Conservation (phyloP, 1,284 basidiomycete genomes). For the Sphagnurus paluster region DNA sequence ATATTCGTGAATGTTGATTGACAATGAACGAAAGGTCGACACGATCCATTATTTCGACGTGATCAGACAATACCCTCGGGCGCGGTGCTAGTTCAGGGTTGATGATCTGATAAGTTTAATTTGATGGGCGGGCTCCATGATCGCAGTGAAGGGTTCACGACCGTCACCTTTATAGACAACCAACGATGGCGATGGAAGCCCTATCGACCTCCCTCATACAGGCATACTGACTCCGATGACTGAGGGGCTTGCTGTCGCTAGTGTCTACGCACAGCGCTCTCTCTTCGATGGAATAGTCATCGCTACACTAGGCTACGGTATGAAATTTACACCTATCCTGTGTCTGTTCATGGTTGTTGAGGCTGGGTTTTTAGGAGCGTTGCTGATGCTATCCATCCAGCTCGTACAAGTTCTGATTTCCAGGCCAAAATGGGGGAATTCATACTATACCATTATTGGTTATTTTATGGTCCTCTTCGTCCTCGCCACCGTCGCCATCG, state of each 20-base stretch:
- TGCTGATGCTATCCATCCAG: conserved; percentile 37
- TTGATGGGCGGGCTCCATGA: conserved; percentile 17
- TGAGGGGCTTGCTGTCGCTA: conserved; percentile 1
- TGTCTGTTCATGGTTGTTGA: not conserved
- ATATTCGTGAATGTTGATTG: too few relatives aligned
- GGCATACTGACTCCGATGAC: conserved; percentile 6
- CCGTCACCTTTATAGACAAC: conserved; percentile 14
- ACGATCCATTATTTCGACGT: too few relatives aligned
- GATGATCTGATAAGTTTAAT: conserved; percentile 4
- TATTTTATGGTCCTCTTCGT: conserved; percentile 32
- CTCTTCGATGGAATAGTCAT: conserved; percentile 32
- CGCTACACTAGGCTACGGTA: conserved; percentile 31
- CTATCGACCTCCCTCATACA: conserved; percentile 14
- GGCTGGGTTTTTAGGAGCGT: conserved; percentile 25
- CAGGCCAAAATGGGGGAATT: conserved; percentile 33
- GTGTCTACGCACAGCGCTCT: conserved; percentile 21
- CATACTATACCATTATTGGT: conserved; percentile 31
- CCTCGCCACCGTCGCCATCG: conserved; percentile 29
- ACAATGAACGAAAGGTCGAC: too few relatives aligned
- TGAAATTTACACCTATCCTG: conserved; percentile 4
- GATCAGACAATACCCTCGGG: too few relatives aligned
- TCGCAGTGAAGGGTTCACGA: conserved; percentile 12
- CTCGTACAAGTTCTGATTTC: conserved; percentile 31
- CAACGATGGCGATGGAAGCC: conserved; percentile 6
- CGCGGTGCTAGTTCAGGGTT: conserved; percentile 5